Conservation (phyloP, 2,329 filamentous ascomycete species). For the Ceratocystis huliohia region DNA sequence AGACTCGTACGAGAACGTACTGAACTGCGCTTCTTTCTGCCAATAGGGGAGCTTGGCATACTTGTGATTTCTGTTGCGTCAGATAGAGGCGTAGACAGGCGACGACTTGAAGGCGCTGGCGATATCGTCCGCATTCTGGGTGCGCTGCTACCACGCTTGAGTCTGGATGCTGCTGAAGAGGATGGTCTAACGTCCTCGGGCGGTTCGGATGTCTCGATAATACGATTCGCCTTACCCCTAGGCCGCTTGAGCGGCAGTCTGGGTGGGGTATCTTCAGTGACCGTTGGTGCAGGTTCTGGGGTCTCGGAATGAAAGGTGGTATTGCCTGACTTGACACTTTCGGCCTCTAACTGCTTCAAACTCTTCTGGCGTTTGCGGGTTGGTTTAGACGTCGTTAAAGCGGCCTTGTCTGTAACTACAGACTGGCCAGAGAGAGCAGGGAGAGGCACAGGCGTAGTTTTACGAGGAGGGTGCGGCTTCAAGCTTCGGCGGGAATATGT, state of each 20-base stretch:
- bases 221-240: constrained; percentile 8
- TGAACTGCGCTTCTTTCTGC: neutral
- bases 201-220: constrained; percentile 12
- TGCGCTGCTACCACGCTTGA: neutral
- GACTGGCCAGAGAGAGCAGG: constrained; percentile 2
- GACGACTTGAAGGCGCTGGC: neutral
- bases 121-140: neutral
- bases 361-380: constrained; percentile 8
- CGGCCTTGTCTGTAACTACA: neutral
- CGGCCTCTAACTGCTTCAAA: neutral
- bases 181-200: neutral
- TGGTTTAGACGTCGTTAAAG: neutral
- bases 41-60: neutral
- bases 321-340: neutral
- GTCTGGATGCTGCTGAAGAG: neutral
- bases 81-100: constrained; percentile 6
- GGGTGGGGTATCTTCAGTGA: constrained; percentile 11
- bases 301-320: neutral
- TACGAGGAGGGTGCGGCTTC: constrained; percentile 4
- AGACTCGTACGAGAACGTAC: neutral
- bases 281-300: neutral
- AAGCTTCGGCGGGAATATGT: constrained; percentile 7
- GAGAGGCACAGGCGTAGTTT: constrained; percentile 7
- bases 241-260: neutral
- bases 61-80: neutral